Evolutionary conservation across 2,329 filamentous ascomycete genomes (phyloP).

Genomic region (Colletotrichum sp.): DNA sequence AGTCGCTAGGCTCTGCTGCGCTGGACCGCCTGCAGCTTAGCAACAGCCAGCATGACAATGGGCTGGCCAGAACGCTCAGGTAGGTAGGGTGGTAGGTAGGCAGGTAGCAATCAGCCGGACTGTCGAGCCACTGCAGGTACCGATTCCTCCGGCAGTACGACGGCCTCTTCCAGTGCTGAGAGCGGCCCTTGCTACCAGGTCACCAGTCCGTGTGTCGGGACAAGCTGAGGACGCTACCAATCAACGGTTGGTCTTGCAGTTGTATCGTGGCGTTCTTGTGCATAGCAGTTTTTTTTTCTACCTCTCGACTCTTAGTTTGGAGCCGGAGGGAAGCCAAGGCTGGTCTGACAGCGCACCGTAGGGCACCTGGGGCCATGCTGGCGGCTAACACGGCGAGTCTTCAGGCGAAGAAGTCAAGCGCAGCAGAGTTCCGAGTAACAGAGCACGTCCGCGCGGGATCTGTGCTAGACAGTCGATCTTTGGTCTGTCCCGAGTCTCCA

Average conservation of each 20-base stretch:
- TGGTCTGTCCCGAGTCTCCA: neutral
- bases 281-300: neutral
- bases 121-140: constrained; percentile 11
- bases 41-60: neutral
- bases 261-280: neutral
- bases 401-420: neutral
- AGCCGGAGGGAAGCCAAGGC: neutral
- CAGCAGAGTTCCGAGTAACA: neutral
- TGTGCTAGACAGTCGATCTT: neutral
- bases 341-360: constrained; percentile 11
- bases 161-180: constrained; percentile 2
- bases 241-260: neutral
- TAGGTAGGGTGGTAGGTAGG: neutral
- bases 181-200: constrained; percentile 5
- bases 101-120: neutral
- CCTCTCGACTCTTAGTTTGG: neutral
- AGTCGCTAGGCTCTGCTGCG: neutral
- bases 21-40: neutral
- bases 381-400: neutral
- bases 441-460: constrained; percentile 8
- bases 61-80: neutral
- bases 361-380: neutral
- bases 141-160: constrained; percentile 15
- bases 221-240: neutral
- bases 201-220: constrained; percentile 7